Conservation (phyloP, 305 asterid species). For the Euphrasia arctica region DNA sequence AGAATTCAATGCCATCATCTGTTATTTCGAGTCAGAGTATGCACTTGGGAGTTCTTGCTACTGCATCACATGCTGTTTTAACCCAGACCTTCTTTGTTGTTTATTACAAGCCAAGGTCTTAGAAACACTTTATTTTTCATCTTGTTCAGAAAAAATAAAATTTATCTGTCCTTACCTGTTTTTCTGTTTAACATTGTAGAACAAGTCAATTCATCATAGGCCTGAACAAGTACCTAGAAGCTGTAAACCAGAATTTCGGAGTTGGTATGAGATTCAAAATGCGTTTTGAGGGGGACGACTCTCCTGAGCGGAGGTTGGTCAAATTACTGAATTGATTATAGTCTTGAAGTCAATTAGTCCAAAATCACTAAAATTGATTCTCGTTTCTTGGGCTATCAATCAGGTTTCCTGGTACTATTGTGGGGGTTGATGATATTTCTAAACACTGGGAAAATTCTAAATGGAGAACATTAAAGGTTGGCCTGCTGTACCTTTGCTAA, state of each 20-base stretch:
- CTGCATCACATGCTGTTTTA: slow-evolving; percentile 86
- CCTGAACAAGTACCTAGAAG: slow-evolving; percentile 78
- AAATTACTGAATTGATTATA: slow-evolving; percentile 17
- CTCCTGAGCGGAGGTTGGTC: slow-evolving; percentile 95
- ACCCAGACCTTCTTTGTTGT: slow-evolving; percentile 78
- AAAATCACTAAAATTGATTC: slow-evolving; percentile 12
- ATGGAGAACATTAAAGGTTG: slow-evolving; percentile 92
- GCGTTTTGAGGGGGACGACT: slow-evolving; percentile 92
- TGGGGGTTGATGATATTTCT: slow-evolving; percentile 77
- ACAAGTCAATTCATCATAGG: slow-evolving; percentile 92
- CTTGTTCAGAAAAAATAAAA: background rate
- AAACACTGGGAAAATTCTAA: slow-evolving; percentile 70
- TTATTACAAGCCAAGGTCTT: slow-evolving; percentile 90
- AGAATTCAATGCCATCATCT: slow-evolving; percentile 81
- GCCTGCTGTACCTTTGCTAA: slow-evolving; percentile 17
- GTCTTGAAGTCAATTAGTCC: background rate
- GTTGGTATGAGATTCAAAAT: slow-evolving; percentile 93
- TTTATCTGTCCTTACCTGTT: slow-evolving; percentile 1
- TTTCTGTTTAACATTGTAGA: slow-evolving; percentile 37
- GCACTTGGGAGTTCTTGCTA: slow-evolving; percentile 97
- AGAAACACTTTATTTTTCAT: background rate
- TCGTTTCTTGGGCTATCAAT: slow-evolving; percentile 26
- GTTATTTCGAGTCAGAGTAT: slow-evolving; percentile 98
- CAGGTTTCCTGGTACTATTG: slow-evolving; percentile 91
- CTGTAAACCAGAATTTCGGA: slow-evolving; percentile 60